phyloP scores from a whole-genome alignment of 108 stramenopile species.

The Nannochloropsis gaditana region DNA sequence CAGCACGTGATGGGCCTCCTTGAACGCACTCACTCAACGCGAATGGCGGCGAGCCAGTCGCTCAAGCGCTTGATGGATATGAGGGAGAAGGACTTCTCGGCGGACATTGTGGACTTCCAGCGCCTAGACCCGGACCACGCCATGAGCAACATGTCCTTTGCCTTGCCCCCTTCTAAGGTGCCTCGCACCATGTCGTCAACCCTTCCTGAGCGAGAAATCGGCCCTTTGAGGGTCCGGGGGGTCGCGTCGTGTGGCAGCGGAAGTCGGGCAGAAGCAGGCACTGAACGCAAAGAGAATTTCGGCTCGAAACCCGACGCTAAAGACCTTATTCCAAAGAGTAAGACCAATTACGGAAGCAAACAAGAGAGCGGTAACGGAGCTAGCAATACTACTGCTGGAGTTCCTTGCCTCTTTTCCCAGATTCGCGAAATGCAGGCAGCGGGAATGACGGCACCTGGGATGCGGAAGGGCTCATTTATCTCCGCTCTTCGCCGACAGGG shows the following conservation, averaged over 20 bases:
- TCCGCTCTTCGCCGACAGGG: neutral
- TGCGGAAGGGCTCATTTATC: neutral
- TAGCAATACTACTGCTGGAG: neutral
- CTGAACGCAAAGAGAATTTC: too few species aligned
- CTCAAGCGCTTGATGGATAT: neutral
- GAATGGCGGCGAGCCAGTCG: neutral
- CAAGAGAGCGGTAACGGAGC: neutral
- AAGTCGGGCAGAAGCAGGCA: too few species aligned
- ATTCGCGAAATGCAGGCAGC: neutral
- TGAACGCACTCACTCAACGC: slow-evolving; percentile 43
- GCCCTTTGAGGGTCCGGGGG: too few species aligned
- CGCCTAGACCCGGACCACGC: neutral
- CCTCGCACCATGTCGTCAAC: neutral
- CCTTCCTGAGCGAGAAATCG: too few species aligned
- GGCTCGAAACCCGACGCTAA: too few species aligned
- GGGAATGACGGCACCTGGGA: neutral
- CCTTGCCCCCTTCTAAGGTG: slow-evolving; percentile 26
- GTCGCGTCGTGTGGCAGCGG: too few species aligned
- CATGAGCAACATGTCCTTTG: slow-evolving; percentile 13
- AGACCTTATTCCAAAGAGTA: neutral
- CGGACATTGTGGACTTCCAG: neutral
- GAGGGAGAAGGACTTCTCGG: slow-evolving; percentile 23
- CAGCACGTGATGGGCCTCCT: slow-evolving; percentile 47
- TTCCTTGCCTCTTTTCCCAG: neutral
- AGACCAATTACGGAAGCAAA: neutral